phyloP scores from a whole-genome alignment of 2,329 filamentous ascomycete species.

The Dothiorella sarmentorum region DNA sequence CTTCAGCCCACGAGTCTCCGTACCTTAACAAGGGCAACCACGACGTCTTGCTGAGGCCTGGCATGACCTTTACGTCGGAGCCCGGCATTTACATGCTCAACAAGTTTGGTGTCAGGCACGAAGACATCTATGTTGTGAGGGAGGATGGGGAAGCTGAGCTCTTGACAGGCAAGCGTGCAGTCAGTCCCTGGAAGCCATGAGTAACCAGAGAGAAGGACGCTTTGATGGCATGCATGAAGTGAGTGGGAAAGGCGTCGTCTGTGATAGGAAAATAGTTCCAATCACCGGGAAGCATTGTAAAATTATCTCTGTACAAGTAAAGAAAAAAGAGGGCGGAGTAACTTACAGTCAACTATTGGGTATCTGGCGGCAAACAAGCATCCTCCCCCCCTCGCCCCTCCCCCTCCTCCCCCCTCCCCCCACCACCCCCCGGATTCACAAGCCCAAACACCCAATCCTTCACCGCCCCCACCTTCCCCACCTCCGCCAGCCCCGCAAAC shows the following conservation, averaged over 20 bases:
- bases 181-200: conserved; percentile 52
- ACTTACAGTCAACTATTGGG: conserved; percentile 21
- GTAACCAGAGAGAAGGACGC: neutral
- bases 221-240: too few species aligned
- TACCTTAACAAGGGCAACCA: conserved; percentile 63
- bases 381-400: conserved; percentile 23
- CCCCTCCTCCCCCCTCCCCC: conserved; percentile 26
- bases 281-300: too few species aligned
- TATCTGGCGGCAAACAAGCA: conserved; percentile 29
- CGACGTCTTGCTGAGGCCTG: conserved; percentile 45
- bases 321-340: neutral
- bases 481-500: conserved; percentile 48
- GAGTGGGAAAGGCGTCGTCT: too few species aligned
- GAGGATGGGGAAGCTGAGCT: conserved; percentile 53
- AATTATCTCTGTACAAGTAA: neutral
- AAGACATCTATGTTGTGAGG: conserved; percentile 59
- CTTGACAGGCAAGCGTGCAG: conserved; percentile 53
- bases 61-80: conserved; percentile 63
- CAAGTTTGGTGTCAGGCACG: conserved; percentile 60
- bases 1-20: conserved; percentile 57
- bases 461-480: conserved; percentile 62
- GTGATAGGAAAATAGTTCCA: too few species aligned
- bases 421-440: conserved; percentile 41
- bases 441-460: conserved; percentile 73
- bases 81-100: conserved; percentile 60